phyloP scores from a whole-genome alignment of 352 stramenopile genomes.

The Pythium brassicae region DNA sequence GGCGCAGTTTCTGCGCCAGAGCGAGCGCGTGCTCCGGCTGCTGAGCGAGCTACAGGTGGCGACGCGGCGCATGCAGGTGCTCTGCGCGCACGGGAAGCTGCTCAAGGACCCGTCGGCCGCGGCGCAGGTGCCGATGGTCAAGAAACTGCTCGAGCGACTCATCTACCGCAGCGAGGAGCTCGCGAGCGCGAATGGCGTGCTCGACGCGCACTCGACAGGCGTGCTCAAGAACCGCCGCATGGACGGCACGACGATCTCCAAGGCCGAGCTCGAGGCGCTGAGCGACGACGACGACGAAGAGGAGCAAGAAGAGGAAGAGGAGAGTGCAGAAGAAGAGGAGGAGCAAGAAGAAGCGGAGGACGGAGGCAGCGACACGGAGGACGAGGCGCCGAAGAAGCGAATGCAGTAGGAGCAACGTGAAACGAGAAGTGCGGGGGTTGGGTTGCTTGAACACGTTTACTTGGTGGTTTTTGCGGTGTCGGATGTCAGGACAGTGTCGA shows the following conservation, averaged over 20 bases:
- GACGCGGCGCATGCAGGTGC: constrained; percentile 53
- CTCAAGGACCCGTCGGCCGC: constrained; percentile 47
- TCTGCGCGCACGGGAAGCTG: constrained; percentile 60
- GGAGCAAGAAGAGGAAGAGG: constrained; percentile 18
- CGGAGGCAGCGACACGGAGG: constrained; percentile 10
- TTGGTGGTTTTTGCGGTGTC: no score
- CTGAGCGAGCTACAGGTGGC: constrained; percentile 54
- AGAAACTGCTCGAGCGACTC: constrained; percentile 52
- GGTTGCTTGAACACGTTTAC: no score
- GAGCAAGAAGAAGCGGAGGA: constrained; percentile 17
- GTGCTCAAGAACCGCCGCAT: constrained; percentile 65
- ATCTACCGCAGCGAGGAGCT: constrained; percentile 59
- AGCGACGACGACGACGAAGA: constrained; percentile 15
- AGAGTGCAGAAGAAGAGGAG: constrained; percentile 16
- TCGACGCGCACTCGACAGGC: constrained; percentile 55
- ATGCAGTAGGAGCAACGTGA: background rate
- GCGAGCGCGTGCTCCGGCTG: constrained; percentile 43
- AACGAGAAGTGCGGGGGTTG: no score
- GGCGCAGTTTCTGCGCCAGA: constrained; percentile 38
- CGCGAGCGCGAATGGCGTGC: constrained; percentile 43
- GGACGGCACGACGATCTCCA: constrained; percentile 57
- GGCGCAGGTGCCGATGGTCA: constrained; percentile 59
- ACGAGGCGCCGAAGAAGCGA: constrained; percentile 6
- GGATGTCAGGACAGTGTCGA: no score
- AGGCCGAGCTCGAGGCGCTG: constrained; percentile 26